Percentiles rank a stretch among this genome's conserved stretches.
These are phyloP conservation scores for Cercophora newfieldiana DNA, from an alignment of 495 filamentous ascomycete species.

Conservation along the genomic window DNA sequence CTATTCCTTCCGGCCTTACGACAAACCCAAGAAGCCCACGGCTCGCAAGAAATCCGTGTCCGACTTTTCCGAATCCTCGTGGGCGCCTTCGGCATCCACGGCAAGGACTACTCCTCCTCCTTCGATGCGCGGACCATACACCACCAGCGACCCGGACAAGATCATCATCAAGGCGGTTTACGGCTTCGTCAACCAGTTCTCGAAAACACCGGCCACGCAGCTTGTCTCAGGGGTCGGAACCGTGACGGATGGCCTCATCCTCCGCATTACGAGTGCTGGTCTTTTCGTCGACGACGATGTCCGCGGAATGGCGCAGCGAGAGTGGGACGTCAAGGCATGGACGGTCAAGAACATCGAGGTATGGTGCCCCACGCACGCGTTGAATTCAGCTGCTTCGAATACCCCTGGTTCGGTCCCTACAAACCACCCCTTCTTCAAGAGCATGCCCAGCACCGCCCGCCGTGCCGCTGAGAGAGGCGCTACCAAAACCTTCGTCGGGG, in stretches of 20 bases:
- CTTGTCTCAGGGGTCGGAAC: constrained; percentile 71
- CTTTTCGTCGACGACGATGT: constrained; percentile 96
- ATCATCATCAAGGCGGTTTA: constrained; percentile 93
- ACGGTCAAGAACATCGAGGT: constrained; percentile 90
- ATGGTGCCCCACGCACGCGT: constrained; percentile 66
- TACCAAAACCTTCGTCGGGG: constrained; percentile 50
- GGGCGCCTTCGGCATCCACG: constrained; percentile 76
- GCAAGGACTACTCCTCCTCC: constrained; percentile 84
- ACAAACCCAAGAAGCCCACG: constrained; percentile 60
- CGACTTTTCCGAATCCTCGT: constrained; percentile 80
- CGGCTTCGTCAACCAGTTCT: constrained; percentile 79
- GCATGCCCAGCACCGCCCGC: constrained; percentile 35
- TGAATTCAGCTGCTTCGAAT: constrained; percentile 39
- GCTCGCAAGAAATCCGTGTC: constrained; percentile 56
- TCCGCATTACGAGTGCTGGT: constrained; percentile 83
- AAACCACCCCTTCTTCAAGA: constrained; percentile 43
- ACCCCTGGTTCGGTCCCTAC: constrained; percentile 34
- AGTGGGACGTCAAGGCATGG: constrained; percentile 99
- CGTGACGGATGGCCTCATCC: constrained; percentile 83
- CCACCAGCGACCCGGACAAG: constrained; percentile 88
- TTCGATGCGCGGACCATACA: constrained; percentile 70
- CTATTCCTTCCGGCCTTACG: constrained; percentile 82
- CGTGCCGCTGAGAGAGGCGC: constrained; percentile 48
- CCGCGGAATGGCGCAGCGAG: constrained; percentile 78
- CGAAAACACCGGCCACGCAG: constrained; percentile 76